Evolutionary conservation across 331 rosid genomes (phyloP).

Genomic region (Prunus yedoensis): DNA sequence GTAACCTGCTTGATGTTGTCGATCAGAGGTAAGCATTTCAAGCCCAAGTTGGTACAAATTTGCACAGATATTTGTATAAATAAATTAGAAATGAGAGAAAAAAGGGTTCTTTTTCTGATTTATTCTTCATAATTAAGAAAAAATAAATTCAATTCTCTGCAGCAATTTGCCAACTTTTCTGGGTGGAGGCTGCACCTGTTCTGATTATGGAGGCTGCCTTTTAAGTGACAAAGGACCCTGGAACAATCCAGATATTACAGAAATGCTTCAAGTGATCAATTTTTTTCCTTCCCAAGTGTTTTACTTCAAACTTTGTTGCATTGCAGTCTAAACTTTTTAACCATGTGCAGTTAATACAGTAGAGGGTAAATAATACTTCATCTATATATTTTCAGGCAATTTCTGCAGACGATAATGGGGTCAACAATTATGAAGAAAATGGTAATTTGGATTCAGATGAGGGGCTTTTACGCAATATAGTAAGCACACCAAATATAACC

Average conservation of each 20-base stretch:
- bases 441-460: slow-evolving; percentile 26
- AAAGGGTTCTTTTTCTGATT: no score
- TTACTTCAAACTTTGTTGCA: background rate
- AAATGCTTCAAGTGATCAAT: slow-evolving; percentile 62
- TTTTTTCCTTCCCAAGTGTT: background rate
- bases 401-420: slow-evolving; percentile 34
- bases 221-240: slow-evolving; percentile 88
- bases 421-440: slow-evolving; percentile 17
- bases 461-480: slow-evolving; percentile 20
- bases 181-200: slow-evolving; percentile 80
- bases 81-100: no score
- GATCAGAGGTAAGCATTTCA: slow-evolving; percentile 56
- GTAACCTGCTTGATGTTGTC: slow-evolving; percentile 46
- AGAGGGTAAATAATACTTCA: slow-evolving; percentile 1
- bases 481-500: slow-evolving; percentile 16
- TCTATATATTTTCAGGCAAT: slow-evolving; percentile 46
- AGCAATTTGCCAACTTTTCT: slow-evolving; percentile 84
- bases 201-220: slow-evolving; percentile 76
- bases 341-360: background rate
- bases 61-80: no score
- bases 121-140: no score
- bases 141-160: slow-evolving; percentile 9
- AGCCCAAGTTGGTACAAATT: background rate
- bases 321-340: background rate
- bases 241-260: slow-evolving; percentile 56